Evolutionary conservation across 495 filamentous ascomycete species (phyloP).

Genomic region (Aspergillus steynii): DNA sequence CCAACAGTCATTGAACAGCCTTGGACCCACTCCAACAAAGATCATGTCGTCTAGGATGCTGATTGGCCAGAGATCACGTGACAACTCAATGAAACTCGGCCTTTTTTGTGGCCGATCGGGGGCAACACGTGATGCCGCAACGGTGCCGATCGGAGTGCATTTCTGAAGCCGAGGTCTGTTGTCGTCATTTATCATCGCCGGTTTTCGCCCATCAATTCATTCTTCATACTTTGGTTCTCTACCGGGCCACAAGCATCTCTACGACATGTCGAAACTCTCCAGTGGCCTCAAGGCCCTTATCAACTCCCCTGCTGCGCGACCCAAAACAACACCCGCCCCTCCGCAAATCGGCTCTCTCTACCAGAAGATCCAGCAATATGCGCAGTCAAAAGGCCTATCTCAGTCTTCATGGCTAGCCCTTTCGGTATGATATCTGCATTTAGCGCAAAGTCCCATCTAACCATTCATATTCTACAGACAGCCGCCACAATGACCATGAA

Average conservation of each 20-base stretch:
- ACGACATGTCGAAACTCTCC: conserved; percentile 67
- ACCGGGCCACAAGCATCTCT: not conserved
- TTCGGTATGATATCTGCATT: conserved; percentile 44
- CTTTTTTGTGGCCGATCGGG: not conserved
- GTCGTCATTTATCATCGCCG: not conserved
- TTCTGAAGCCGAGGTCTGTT: not conserved
- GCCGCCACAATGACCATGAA: conserved; percentile 77
- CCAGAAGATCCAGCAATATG: conserved; percentile 56
- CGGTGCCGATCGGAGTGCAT: not conserved
- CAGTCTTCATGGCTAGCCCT: conserved; percentile 64
- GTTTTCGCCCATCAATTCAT: not conserved
- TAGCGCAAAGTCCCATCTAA: not conserved
- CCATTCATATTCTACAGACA: conserved; percentile 43
- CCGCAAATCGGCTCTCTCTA: conserved; percentile 60
- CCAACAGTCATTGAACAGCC: too few relatives aligned
- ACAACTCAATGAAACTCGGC: not conserved
- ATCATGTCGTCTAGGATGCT: too few relatives aligned
- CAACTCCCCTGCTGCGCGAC: conserved; percentile 64
- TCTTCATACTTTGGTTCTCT: not conserved
- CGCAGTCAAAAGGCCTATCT: conserved; percentile 54
- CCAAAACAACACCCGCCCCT: conserved; percentile 64
- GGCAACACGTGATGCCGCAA: too few relatives aligned
- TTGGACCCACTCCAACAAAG: too few relatives aligned
- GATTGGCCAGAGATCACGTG: too few relatives aligned
- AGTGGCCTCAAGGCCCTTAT: conserved; percentile 69